Conservation (phyloP, 2,329 filamentous ascomycete species). For the Fusarium bactridioides region DNA sequence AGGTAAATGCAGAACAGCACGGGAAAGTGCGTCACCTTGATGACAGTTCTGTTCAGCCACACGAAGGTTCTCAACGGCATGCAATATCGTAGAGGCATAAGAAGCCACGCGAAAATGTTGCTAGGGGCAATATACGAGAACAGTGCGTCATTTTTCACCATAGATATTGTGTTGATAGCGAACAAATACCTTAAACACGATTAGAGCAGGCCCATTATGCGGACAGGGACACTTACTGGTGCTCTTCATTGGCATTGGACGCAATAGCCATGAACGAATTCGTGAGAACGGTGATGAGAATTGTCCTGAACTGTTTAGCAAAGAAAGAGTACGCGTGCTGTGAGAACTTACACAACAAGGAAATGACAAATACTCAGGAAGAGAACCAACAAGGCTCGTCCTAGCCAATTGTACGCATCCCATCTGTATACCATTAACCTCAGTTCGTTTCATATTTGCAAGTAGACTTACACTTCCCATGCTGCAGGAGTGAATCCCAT, state of each 20-base stretch:
- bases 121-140: slow-evolving; percentile 94
- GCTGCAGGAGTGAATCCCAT: slow-evolving; percentile 97
- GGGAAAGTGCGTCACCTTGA: slow-evolving; percentile 90
- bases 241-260: slow-evolving; percentile 91
- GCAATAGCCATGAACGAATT: slow-evolving; percentile 97
- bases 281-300: slow-evolving; percentile 92
- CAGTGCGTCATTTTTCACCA: slow-evolving; percentile 97
- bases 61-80: slow-evolving; percentile 85
- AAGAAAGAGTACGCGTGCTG: background rate
- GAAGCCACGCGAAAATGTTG: slow-evolving; percentile 89
- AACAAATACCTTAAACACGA: slow-evolving; percentile 73
- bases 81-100: slow-evolving; percentile 82
- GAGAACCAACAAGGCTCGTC: slow-evolving; percentile 76
- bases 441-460: background rate
- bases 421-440: slow-evolving; percentile 55
- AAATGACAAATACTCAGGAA: slow-evolving; percentile 97
- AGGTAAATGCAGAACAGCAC: slow-evolving; percentile 85
- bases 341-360: slow-evolving; percentile 72
- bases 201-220: slow-evolving; percentile 1
- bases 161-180: slow-evolving; percentile 95
- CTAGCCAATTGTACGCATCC: slow-evolving; percentile 78
- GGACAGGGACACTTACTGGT: slow-evolving; percentile 61
- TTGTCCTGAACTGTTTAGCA: slow-evolving; percentile 63
- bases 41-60: slow-evolving; percentile 85
- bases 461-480: slow-evolving; percentile 76